Evolutionary conservation across 1,284 basidiomycete genomes (phyloP).

Genomic region (Xanthoconium separans): DNA sequence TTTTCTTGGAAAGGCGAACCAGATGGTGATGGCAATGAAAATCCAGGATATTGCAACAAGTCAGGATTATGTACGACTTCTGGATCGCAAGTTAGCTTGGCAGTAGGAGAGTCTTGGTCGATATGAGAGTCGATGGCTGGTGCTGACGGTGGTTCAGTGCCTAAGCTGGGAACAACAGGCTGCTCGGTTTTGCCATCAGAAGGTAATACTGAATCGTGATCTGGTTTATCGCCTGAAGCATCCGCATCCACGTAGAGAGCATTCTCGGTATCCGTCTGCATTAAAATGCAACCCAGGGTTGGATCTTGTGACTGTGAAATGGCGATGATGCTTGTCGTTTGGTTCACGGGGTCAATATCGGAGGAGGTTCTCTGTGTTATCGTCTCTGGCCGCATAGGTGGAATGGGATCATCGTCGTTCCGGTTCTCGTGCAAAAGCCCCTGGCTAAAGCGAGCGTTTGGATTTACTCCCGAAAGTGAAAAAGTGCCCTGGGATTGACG

Average conservation of each 20-base stretch:
- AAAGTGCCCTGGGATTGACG: constrained; percentile 29
- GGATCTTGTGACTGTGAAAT: constrained; percentile 7
- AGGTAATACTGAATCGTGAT: neutral
- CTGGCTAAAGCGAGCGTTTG: neutral
- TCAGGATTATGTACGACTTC: neutral
- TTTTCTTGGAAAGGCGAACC: neutral
- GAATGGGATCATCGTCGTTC: constrained; percentile 1
- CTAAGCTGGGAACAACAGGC: neutral
- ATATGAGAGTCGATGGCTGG: neutral
- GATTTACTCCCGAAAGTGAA: constrained; percentile 10
- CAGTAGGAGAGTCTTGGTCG: neutral
- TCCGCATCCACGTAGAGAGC: neutral
- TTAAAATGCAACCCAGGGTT: neutral
- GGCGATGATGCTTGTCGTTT: neutral
- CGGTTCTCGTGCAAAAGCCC: neutral
- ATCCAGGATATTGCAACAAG: neutral
- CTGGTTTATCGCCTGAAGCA: neutral
- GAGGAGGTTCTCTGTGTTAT: neutral
- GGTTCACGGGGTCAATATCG: neutral
- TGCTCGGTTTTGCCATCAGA: constrained; percentile 1
- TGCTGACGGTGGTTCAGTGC: neutral
- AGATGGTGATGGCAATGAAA: neutral
- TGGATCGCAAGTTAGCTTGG: neutral
- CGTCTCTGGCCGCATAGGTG: neutral
- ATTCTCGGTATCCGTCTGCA: neutral